Evolutionary conservation across 768 basidiomycete species (phyloP), one percentile per base, ranked within the genome.

Genomic region (Collybia nuda): DNA sequence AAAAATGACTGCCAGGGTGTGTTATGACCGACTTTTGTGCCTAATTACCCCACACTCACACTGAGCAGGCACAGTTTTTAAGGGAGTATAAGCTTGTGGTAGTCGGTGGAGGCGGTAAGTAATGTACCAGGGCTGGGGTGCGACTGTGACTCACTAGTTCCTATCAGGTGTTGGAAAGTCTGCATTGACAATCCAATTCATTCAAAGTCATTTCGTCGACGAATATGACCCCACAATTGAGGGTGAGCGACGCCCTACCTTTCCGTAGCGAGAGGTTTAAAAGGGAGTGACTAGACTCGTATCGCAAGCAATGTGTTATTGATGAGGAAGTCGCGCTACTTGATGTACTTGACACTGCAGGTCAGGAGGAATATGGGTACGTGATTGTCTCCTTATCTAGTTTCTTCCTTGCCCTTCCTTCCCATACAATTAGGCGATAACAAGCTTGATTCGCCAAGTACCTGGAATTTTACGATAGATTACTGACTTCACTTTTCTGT

Each of bases 71-170:
- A 56, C 87, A 88, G 65, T 93, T 93, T 77, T 74, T 98, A 69
- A 79, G 95, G 62, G 96, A 98, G 68, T 98, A 98, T 76, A 98
- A 98, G 78, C 85, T 98, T 52, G 96, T 98, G 56, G 96, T 98
- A 56, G 96, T 98, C 54, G 96, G 96, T 43, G 96, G 96, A 65
- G 96, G 95, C 82, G 95, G 94, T 89, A 47, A 63, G 81, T 68
- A 47, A 48, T 49, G 12, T 53, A 17, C 42, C 45, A 21, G 11
- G 12, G 15, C 15, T 36, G 28, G 9, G 41, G 32, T 38, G 35
- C 21, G 42, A 44, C 45, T 29, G 7, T 15, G 7, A 7, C 29
- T 52, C 21, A 41, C n/a, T 24, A 5, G 12, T 32, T 26, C 32
- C 9, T 11, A 11, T 3, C 32, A 80, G 79, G 79, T 70, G 72